Base-by-base conservation (phyloP, 495 filamentous ascomycete genomes). In the Elaphomyces granulatus region DNA sequence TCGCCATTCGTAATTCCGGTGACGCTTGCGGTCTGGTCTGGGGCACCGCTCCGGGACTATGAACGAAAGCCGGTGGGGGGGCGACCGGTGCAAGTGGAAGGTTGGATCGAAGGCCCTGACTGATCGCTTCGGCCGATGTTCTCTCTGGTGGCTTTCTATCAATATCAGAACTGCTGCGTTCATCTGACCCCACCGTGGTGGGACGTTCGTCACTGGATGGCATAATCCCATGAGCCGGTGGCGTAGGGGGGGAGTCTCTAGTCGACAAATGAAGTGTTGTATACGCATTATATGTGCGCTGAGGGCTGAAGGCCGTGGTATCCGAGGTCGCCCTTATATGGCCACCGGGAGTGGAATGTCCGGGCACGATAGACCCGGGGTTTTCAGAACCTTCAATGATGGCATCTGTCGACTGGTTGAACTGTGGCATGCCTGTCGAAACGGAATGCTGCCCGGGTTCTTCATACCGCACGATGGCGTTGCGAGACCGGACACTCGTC, bases 21-120 rank as follows among this genome's bases (percentile, higher is more conserved):
- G 81, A 75, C 33, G 78, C 70, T 44, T 78, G 72, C 3, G 84
- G 83, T 42, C 77, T 70, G 20, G 68, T 76, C 8, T 62, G 57
- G 4, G 87, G 87, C 41, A 70, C 68, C 36, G 76, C 71, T 20
- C 78, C 72, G 21, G 81, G 74, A 4, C 66, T 68, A 54, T 87
- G 83, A 9, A 73, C 61, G 50, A 95, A 88, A 16, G 71, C 74
- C 3, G 87, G 87, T 1, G 87, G 87, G 12, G 67, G 63, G 8
- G 67, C 68, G 15, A 94, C 84, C 6, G 82, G 82, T 44, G 78
- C 75, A 4, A 79, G 82, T 8, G 79, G 76, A 20, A 72, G 66
- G 45, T 68, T 62, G 32, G 65, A 63, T 35, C 63, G 65, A 44
- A 78, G 59, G 21, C 70, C 72, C 15, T 76, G 68, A 34, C 44